Percentiles rank a stretch among this genome's conserved stretches.
Conservation (phyloP, 1,284 basidiomycete genomes). For the Cryptococcus maquisensis region DNA sequence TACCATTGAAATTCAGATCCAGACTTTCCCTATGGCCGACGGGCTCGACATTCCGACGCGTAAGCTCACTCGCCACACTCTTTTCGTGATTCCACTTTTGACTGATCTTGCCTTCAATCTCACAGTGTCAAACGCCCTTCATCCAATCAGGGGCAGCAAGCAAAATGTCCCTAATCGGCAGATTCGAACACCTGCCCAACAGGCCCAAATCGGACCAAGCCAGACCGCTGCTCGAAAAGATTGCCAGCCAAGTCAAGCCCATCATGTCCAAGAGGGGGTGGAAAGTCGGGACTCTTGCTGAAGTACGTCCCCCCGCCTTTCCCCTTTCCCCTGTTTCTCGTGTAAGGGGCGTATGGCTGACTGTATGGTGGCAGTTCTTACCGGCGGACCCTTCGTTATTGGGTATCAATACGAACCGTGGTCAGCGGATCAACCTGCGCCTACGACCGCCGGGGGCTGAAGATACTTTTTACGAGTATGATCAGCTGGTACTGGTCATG, state of each 20-base stretch:
- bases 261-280: slow-evolving; percentile 79
- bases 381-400: slow-evolving; percentile 68
- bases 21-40: no score
- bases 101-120: no score
- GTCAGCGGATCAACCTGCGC: slow-evolving; percentile 73
- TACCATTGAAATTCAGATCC: no score
- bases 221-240: slow-evolving; percentile 59
- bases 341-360: background rate
- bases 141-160: background rate
- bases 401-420: slow-evolving; percentile 64
- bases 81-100: no score
- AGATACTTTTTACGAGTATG: slow-evolving; percentile 69
- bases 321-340: background rate
- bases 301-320: slow-evolving; percentile 54
- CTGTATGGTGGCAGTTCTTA: slow-evolving; percentile 57
- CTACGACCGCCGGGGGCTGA: slow-evolving; percentile 66
- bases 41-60: no score
- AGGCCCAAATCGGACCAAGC: slow-evolving; percentile 43
- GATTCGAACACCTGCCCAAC: slow-evolving; percentile 46
- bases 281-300: slow-evolving; percentile 72
- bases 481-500: slow-evolving; percentile 71
- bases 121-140: no score
- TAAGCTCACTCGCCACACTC: no score
- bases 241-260: slow-evolving; percentile 77
- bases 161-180: slow-evolving; percentile 31